These are phyloP conservation scores for Seminavis robusta DNA, from an alignment of 108 stramenopile genomes.

Conservation along the genomic window DNA sequence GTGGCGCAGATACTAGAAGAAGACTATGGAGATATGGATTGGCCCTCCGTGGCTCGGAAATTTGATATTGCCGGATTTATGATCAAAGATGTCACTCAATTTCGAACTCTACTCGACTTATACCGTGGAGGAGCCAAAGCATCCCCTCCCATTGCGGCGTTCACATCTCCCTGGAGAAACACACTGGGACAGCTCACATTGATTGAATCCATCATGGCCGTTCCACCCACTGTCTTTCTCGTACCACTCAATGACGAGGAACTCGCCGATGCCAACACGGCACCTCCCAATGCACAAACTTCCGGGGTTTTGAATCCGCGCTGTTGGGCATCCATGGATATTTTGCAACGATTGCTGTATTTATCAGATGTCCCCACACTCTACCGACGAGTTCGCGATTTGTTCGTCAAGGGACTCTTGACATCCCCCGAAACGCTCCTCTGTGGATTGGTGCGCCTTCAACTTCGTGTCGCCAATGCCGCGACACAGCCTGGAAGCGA, in stretches of 20 bases:
- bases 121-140: slow-evolving; percentile 66
- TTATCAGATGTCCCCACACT: slow-evolving; percentile 72
- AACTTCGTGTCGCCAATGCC: slow-evolving; percentile 31
- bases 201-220: slow-evolving; percentile 56
- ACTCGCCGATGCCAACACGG: slow-evolving; percentile 62
- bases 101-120: slow-evolving; percentile 69
- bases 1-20: slow-evolving; percentile 75
- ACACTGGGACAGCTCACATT: slow-evolving; percentile 77
- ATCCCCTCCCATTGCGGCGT: slow-evolving; percentile 52
- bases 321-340: slow-evolving; percentile 67
- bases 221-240: slow-evolving; percentile 61
- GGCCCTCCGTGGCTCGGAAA: slow-evolving; percentile 68
- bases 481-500: slow-evolving; percentile 28
- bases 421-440: slow-evolving; percentile 78
- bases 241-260: slow-evolving; percentile 71
- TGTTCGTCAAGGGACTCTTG: slow-evolving; percentile 67
- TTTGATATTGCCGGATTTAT: slow-evolving; percentile 88
- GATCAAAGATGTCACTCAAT: slow-evolving; percentile 64
- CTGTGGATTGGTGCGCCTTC: slow-evolving; percentile 66
- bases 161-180: slow-evolving; percentile 80
- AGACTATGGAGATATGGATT: slow-evolving; percentile 80
- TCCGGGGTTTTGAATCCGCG: slow-evolving; percentile 47
- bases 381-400: slow-evolving; percentile 65
- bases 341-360: slow-evolving; percentile 73
- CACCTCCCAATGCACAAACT: slow-evolving; percentile 15